Conservation (phyloP, 495 filamentous ascomycete genomes). For the Penicillium parvum region DNA sequence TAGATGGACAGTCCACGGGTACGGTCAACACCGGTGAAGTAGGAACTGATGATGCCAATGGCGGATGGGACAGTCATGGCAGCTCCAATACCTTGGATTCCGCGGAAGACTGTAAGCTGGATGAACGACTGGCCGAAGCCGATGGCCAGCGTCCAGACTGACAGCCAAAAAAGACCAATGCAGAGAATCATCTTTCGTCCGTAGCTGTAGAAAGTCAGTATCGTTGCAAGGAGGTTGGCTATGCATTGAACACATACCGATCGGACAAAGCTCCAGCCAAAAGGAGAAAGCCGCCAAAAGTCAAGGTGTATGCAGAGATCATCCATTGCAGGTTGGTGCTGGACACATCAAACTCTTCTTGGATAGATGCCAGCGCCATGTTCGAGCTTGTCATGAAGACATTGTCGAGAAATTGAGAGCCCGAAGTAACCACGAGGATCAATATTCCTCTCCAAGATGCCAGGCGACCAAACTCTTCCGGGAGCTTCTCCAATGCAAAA, state of each 20-base stretch:
- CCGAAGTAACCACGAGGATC: slow-evolving; percentile 35
- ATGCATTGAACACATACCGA: slow-evolving; percentile 17
- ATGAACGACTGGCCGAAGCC: slow-evolving; percentile 36
- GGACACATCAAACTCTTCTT: slow-evolving; percentile 31
- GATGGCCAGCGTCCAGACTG: slow-evolving; percentile 34
- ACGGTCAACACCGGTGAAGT: slow-evolving; percentile 33
- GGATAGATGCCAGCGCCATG: slow-evolving; percentile 33
- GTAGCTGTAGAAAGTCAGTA: slow-evolving; percentile 21
- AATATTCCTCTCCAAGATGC: slow-evolving; percentile 30
- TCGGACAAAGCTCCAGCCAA: slow-evolving; percentile 34
- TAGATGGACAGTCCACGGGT: slow-evolving; percentile 35
- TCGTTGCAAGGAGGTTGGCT: neutral
- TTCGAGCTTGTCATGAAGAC: slow-evolving; percentile 40
- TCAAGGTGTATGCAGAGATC: slow-evolving; percentile 37
- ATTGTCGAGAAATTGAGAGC: slow-evolving; percentile 37
- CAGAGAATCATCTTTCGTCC: slow-evolving; percentile 34
- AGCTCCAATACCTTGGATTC: slow-evolving; percentile 34
- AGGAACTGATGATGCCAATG: slow-evolving; percentile 38
- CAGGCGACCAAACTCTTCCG: slow-evolving; percentile 26
- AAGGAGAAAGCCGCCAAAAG: slow-evolving; percentile 34
- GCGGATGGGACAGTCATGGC: slow-evolving; percentile 36
- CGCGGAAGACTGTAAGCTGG: slow-evolving; percentile 33
- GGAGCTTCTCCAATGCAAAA: slow-evolving; percentile 21
- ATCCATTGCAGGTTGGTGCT: slow-evolving; percentile 37
- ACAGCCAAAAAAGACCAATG: slow-evolving; percentile 30